A percentile compares a stretch with the other conserved stretches of the same genome.
phyloP scores from a whole-genome alignment of 768 basidiomycete species.

The Lactarius sanguifluus region DNA sequence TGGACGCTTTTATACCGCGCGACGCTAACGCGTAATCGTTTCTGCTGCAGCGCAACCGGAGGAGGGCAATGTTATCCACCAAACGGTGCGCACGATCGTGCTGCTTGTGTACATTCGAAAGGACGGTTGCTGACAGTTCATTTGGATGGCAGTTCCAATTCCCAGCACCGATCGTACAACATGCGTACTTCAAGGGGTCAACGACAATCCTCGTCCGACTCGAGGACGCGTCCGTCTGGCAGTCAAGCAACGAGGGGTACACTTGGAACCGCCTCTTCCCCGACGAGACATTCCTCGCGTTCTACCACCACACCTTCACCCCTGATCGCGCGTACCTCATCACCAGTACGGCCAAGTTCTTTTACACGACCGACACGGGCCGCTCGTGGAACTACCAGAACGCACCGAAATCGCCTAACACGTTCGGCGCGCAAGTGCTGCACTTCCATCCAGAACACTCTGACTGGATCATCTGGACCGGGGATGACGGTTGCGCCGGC shows the following conservation, averaged over 20 bases:
- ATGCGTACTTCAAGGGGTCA: slow-evolving; percentile 83
- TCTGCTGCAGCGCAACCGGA: slow-evolving; percentile 62
- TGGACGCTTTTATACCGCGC: background rate
- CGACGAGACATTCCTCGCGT: slow-evolving; percentile 67
- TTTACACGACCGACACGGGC: slow-evolving; percentile 84
- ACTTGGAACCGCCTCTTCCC: slow-evolving; percentile 73
- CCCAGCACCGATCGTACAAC: slow-evolving; percentile 60
- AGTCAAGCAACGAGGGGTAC: slow-evolving; percentile 94
- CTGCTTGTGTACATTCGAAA: background rate
- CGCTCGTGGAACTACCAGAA: slow-evolving; percentile 57
- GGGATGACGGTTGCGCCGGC: slow-evolving; percentile 61
- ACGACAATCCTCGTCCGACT: slow-evolving; percentile 85
- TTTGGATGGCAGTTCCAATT: slow-evolving; percentile 57
- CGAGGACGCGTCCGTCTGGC: slow-evolving; percentile 78
- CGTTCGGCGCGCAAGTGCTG: slow-evolving; percentile 70
- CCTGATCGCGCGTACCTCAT: slow-evolving; percentile 88
- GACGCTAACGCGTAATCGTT: slow-evolving; percentile 10
- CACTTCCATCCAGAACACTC: slow-evolving; percentile 81
- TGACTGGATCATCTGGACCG: slow-evolving; percentile 89
- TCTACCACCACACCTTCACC: slow-evolving; percentile 83
- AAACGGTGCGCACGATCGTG: slow-evolving; percentile 52
- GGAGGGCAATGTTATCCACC: slow-evolving; percentile 76
- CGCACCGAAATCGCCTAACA: slow-evolving; percentile 75
- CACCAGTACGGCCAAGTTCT: slow-evolving; percentile 61
- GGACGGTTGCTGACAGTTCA: background rate